Evolutionary conservation across 2,329 filamentous ascomycete genomes (phyloP), one percentile per base, ranked within the genome.

Genomic region (Hymenoscyphus repandus): DNA sequence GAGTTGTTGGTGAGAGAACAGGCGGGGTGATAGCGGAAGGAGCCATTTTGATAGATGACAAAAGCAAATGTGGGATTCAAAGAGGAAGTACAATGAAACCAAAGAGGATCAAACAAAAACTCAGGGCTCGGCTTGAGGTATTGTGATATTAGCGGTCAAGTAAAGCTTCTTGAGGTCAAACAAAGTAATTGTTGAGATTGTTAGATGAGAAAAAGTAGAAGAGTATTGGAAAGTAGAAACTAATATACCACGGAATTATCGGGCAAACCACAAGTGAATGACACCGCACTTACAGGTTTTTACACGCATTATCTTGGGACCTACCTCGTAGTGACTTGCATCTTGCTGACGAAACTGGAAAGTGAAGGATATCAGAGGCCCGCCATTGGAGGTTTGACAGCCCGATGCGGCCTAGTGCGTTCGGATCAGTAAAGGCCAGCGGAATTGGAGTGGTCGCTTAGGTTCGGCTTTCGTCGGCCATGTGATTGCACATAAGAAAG

Each of bases 1-100:
- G 64, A 59, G 59, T 59, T 12, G 53, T 59, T 0, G 61, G 54
- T n/a, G 61, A 58, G 15, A 58, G 41, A 30, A 58, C 50, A 27
- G 53, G 49, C 42, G 57, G 55, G 22, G 52, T 55, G 43, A 61
- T 54, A 18, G 55, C 58, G 5, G 62, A 63, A 12, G 60, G 62
- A 41, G 60, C 59, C 60, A 64, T 64, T 46, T 31, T 51, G 37
- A 44, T 17, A 30, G 40, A 48, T 31, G 18, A 46, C 17, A 44
- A 49, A 31, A 45, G 39, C 7, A 20, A 22, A 12, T 33, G 50
- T 27, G 34, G 41, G 30, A 27, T 5, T 33, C 17, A 46, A n/a
- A 36, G 30, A 20, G 39, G 22, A 7, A 20, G 6, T n/a, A 15
- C 11, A 11, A 15, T 40, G 5, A 3, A 17, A 6, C 12, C 6